Conservation (phyloP, 768 basidiomycete species). For the Lenzites betulinus region DNA sequence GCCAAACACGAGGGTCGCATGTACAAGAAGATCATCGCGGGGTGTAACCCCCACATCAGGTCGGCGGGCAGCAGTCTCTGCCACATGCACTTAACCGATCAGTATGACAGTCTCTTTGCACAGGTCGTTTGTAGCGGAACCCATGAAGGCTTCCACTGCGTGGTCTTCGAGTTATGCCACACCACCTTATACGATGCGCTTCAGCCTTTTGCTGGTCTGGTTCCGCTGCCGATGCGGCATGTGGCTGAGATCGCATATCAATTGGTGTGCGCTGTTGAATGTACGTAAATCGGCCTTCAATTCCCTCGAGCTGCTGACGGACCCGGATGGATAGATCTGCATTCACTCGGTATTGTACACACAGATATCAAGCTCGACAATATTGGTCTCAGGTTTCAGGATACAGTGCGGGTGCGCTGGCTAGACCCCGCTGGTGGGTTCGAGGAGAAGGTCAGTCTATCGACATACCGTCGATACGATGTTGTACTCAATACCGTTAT, state of each 20-base stretch:
- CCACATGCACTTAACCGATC: too few species aligned
- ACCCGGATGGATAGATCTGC: background rate
- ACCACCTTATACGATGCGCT: background rate
- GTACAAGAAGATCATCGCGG: too few species aligned
- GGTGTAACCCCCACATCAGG: too few species aligned
- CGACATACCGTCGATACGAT: background rate
- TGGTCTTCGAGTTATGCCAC: background rate
- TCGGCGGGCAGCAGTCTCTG: too few species aligned
- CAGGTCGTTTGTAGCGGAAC: background rate
- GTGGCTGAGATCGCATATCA: background rate
- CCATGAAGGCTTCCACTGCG: background rate
- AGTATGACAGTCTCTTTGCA: background rate
- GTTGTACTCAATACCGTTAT: background rate
- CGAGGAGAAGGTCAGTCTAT: background rate
- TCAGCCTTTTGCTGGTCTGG: background rate
- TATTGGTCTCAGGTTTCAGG: background rate
- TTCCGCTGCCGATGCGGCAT: background rate
- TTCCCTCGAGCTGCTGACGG: background rate
- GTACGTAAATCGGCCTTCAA: background rate
- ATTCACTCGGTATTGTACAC: background rate
- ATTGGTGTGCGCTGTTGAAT: background rate
- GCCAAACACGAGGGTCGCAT: too few species aligned
- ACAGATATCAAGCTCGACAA: background rate
- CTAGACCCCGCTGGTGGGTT: background rate
- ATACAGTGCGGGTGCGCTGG: background rate